Evolutionary conservation across 2,329 filamentous ascomycete genomes (phyloP).

Genomic region (Ophiosphaerella herpotricha): DNA sequence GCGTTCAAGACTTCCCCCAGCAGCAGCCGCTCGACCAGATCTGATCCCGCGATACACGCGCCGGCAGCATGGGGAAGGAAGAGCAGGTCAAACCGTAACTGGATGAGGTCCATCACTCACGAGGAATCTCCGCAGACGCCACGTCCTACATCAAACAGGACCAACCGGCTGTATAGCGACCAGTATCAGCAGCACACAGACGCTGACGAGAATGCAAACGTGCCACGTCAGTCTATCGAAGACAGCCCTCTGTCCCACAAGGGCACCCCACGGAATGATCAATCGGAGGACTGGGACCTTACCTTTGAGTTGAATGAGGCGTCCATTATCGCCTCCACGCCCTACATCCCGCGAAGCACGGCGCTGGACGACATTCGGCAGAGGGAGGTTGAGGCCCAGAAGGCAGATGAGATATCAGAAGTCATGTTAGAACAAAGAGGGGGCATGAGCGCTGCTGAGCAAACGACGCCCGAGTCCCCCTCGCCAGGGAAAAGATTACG

Average conservation of each 20-base stretch:
- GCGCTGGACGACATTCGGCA: slow-evolving; percentile 51
- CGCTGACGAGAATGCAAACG: slow-evolving; percentile 33
- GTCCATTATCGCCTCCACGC: slow-evolving; percentile 55
- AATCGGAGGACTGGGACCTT: slow-evolving; percentile 38
- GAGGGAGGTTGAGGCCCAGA: slow-evolving; percentile 48
- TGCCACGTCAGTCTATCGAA: slow-evolving; percentile 49
- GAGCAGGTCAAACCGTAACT: slow-evolving; percentile 47
- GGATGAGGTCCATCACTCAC: slow-evolving; percentile 48
- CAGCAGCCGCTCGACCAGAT: slow-evolving; percentile 42
- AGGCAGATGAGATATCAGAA: slow-evolving; percentile 36
- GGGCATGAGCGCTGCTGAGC: slow-evolving; percentile 8
- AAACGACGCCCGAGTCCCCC: slow-evolving; percentile 4
- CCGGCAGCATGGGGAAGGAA: slow-evolving; percentile 56
- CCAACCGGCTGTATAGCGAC: slow-evolving; percentile 13
- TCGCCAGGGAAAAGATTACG: slow-evolving; percentile 20
- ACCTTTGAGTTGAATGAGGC: slow-evolving; percentile 52
- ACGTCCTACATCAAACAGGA: slow-evolving; percentile 20
- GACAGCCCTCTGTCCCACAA: slow-evolving; percentile 49
- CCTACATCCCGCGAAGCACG: slow-evolving; percentile 48
- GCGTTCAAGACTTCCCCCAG: slow-evolving; percentile 36
- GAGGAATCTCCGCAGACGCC: slow-evolving; percentile 23
- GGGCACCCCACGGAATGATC: slow-evolving; percentile 31
- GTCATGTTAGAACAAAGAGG: slow-evolving; percentile 29
- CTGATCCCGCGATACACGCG: slow-evolving; percentile 51
- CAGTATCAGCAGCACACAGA: slow-evolving; percentile 7